Evolutionary conservation across 345 rosid genomes (phyloP).

Genomic region (Kernera saxatilis): DNA sequence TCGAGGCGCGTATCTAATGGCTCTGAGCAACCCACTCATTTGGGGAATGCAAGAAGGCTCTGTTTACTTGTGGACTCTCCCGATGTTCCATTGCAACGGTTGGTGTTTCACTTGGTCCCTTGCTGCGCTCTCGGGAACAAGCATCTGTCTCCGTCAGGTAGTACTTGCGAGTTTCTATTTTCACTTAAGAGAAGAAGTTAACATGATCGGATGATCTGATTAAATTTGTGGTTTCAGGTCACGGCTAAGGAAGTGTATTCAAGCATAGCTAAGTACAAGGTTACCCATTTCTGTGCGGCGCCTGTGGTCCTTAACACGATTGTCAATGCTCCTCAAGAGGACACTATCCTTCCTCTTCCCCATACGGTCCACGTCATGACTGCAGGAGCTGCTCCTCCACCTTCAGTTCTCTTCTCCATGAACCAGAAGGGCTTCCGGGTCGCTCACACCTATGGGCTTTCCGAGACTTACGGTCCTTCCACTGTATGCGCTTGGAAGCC

Average conservation of each 20-base stretch:
- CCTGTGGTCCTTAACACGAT: constrained; percentile 86
- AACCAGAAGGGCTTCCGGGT: constrained; percentile 70
- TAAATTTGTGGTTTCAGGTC: constrained; percentile 40
- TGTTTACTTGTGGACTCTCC: constrained; percentile 90
- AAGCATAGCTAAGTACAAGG: constrained; percentile 64
- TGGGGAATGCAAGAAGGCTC: constrained; percentile 95
- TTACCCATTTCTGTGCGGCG: constrained; percentile 87
- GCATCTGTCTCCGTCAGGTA: constrained; percentile 93
- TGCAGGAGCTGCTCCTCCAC: constrained; percentile 93
- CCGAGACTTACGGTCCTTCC: constrained; percentile 89
- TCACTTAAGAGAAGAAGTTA: background rate
- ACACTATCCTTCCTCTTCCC: constrained; percentile 79
- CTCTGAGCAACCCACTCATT: constrained; percentile 49
- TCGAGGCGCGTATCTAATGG: constrained; percentile 85
- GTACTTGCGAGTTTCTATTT: background rate
- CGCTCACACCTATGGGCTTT: constrained; percentile 83
- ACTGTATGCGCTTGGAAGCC: constrained; percentile 90
- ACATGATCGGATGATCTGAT: background rate
- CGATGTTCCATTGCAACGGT: constrained; percentile 92
- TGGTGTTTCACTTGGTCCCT: constrained; percentile 92
- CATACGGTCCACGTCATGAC: constrained; percentile 74
- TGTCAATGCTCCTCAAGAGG: constrained; percentile 65
- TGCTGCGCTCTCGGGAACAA: constrained; percentile 75
- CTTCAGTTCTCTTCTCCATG: constrained; percentile 66
- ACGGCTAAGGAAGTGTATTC: constrained; percentile 76